Conservation (phyloP, 192 early-diverging fungal species). For the Borealophlyctis nickersoniae region DNA sequence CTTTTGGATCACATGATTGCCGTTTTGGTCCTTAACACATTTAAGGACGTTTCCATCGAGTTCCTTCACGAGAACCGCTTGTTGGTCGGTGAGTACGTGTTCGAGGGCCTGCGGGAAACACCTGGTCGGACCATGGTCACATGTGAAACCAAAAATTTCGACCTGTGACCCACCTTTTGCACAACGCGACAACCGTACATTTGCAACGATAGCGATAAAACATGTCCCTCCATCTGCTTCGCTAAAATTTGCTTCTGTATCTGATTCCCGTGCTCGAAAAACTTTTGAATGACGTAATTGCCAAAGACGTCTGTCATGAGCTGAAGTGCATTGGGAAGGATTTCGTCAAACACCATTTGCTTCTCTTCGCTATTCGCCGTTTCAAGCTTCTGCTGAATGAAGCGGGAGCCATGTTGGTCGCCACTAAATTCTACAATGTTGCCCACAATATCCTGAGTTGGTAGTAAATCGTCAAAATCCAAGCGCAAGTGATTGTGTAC, state of each 20-base stretch:
- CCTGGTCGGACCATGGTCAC: conserved; percentile 2
- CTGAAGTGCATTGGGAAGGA: conserved; percentile 83
- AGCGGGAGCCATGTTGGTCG: conserved; percentile 97
- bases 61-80: conserved; percentile 85
- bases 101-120: conserved; percentile 66
- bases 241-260: conserved; percentile 90
- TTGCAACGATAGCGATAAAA: conserved; percentile 88
- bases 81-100: conserved; percentile 87
- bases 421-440: conserved; percentile 97
- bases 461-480: not conserved
- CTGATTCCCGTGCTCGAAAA: conserved; percentile 96
- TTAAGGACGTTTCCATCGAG: conserved; percentile 94
- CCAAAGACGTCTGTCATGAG: conserved; percentile 99
- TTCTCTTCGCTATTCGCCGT: conserved; percentile 90
- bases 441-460: conserved; percentile 79
- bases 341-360: conserved; percentile 95
- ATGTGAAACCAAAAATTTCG: conserved; percentile 6
- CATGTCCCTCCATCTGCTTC: conserved; percentile 94
- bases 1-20: conserved; percentile 99
- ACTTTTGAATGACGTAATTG: conserved; percentile 99
- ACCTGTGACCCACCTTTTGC: conserved; percentile 89
- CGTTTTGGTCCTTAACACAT: conserved; percentile 99
- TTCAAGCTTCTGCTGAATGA: conserved; percentile 98
- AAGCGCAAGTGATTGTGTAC: not conserved
- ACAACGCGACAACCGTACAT: conserved; percentile 99